These are phyloP conservation scores for Melampsora americana DNA, from an alignment of 1,284 basidiomycete species.

Conservation along the genomic window DNA sequence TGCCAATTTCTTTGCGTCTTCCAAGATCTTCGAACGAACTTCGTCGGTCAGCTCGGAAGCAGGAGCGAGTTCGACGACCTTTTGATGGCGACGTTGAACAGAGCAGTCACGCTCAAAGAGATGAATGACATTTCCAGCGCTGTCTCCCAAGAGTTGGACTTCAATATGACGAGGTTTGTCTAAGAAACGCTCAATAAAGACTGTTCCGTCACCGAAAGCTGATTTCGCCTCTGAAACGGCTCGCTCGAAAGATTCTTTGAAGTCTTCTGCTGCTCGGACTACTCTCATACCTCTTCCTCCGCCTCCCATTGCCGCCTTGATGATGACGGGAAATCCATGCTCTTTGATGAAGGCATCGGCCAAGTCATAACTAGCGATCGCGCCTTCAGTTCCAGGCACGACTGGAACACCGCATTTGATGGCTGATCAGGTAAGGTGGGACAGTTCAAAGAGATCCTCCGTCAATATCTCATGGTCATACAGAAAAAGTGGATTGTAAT, in stretches of 20 bases:
- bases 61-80: constrained; percentile 97
- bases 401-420: constrained; percentile 88
- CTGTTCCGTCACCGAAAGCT: constrained; percentile 96
- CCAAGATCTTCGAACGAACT: constrained; percentile 78
- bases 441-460: not conserved
- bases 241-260: constrained; percentile 84
- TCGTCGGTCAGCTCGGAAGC: constrained; percentile 90
- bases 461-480: not conserved
- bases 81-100: constrained; percentile 94
- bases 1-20: constrained; percentile 91
- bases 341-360: constrained; percentile 87
- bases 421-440: constrained; percentile 58
- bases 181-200: constrained; percentile 96
- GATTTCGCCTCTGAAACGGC: constrained; percentile 92
- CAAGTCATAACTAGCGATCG: constrained; percentile 77
- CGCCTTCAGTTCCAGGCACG: constrained; percentile 93
- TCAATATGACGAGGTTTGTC: constrained; percentile 96
- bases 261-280: constrained; percentile 84
- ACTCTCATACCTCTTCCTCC: constrained; percentile 99
- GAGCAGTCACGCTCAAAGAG: constrained; percentile 98
- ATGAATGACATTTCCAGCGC: constrained; percentile 86
- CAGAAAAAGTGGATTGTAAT: constrained; percentile 14
- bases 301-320: constrained; percentile 85
- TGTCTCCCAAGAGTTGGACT: constrained; percentile 90
- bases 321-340: constrained; percentile 84